Evolutionary conservation across 2,329 filamentous ascomycete species (phyloP).

Genomic region (Nothopassalora personata): DNA sequence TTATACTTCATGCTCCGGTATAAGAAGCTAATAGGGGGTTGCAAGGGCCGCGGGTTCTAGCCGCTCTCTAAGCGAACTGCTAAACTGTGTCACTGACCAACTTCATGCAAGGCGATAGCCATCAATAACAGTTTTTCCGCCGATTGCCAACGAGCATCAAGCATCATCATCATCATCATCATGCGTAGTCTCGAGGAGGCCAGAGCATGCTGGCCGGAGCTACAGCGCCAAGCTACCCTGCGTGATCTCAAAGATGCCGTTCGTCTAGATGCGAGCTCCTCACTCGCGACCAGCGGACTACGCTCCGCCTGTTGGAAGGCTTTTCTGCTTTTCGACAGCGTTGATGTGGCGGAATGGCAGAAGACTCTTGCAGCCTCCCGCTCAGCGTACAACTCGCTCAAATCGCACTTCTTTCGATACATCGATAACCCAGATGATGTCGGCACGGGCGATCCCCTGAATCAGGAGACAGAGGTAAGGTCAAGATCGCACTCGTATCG

Average conservation of each 20-base stretch:
- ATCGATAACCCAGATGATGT: constrained; percentile 81
- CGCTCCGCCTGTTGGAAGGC: constrained; percentile 92
- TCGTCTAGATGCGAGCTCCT: constrained; percentile 23
- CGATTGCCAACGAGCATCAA: neutral
- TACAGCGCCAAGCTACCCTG: constrained; percentile 26
- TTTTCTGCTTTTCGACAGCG: constrained; percentile 68
- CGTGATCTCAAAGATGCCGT: constrained; percentile 29
- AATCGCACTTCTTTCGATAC: constrained; percentile 70
- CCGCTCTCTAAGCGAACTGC: too few relatives aligned
- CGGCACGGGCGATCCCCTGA: constrained; percentile 73
- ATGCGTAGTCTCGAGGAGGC: constrained; percentile 33
- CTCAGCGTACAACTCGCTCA: constrained; percentile 65
- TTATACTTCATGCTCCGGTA: too few relatives aligned
- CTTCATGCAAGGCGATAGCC: neutral
- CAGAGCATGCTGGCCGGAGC: constrained; percentile 29
- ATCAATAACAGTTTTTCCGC: neutral
- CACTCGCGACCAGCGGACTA: constrained; percentile 48
- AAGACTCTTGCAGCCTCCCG: constrained; percentile 63
- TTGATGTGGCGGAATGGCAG: constrained; percentile 63
- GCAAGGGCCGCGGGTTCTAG: too few relatives aligned
- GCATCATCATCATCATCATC: constrained; percentile 2
- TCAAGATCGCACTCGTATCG: neutral
- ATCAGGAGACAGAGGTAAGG: constrained; percentile 67
- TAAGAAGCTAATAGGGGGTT: too few relatives aligned
- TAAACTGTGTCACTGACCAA: neutral